Evolutionary conservation across 169 alveolate genomes (phyloP).

Genomic region (Cryptosporidium sp.): DNA sequence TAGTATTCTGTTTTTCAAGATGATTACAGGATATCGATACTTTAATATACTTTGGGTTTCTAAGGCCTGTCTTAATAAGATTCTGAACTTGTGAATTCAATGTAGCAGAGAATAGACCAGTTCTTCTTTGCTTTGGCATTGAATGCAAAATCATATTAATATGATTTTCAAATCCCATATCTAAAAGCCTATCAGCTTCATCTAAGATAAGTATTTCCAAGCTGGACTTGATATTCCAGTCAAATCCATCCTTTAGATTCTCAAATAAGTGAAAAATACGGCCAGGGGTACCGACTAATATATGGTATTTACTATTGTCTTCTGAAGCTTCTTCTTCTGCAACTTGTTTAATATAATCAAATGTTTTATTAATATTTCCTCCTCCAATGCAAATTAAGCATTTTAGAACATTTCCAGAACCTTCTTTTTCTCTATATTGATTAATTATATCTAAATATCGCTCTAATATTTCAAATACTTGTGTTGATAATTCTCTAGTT

Average conservation of each 20-base stretch:
- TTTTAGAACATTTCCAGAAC: not conserved
- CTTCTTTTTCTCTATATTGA: not conserved
- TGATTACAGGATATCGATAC: slow-evolving; percentile 67
- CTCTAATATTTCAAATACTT: slow-evolving; percentile 84
- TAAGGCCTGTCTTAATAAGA: slow-evolving; percentile 88
- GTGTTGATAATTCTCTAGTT: slow-evolving; percentile 92
- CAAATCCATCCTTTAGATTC: slow-evolving; percentile 73
- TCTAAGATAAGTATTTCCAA: slow-evolving; percentile 85
- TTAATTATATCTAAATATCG: slow-evolving; percentile 76
- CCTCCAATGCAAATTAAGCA: slow-evolving; percentile 75
- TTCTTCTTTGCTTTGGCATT: slow-evolving; percentile 94
- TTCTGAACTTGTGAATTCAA: slow-evolving; percentile 87
- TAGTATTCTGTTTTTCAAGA: not conserved
- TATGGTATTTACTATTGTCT: slow-evolving; percentile 81
- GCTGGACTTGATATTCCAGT: slow-evolving; percentile 73
- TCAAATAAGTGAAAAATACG: slow-evolving; percentile 86
- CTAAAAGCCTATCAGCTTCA: slow-evolving; percentile 95
- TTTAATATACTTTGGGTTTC: slow-evolving; percentile 91
- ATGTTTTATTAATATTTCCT: slow-evolving; percentile 56
- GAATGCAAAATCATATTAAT: slow-evolving; percentile 84
- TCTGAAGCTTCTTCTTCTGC: not conserved
- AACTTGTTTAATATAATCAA: slow-evolving; percentile 81
- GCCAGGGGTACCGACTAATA: slow-evolving; percentile 93
- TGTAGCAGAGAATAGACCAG: slow-evolving; percentile 96
- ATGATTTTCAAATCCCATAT: slow-evolving; percentile 90